These are phyloP conservation scores for Pseudogymnoascus sp. DNA, from an alignment of 2,329 filamentous ascomycete species.

Conservation along the genomic window DNA sequence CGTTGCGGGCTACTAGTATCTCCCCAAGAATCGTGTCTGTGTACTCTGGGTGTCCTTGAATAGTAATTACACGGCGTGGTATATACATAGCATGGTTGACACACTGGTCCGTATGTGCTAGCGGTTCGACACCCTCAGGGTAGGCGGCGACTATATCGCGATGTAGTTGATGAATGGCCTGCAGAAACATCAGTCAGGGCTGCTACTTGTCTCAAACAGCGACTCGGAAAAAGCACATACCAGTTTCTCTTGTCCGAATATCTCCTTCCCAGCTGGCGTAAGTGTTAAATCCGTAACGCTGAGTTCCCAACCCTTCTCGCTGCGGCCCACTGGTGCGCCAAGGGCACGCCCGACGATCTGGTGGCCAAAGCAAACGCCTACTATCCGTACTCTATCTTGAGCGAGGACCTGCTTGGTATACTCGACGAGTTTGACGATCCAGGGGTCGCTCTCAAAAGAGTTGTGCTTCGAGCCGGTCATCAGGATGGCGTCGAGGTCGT, in stretches of 20 bases:
- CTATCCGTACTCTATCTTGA: conserved; percentile 55
- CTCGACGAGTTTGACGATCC: conserved; percentile 67
- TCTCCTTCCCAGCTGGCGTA: conserved; percentile 57
- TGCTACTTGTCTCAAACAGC: neutral
- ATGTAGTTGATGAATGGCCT: conserved; percentile 81
- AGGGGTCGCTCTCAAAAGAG: conserved; percentile 63
- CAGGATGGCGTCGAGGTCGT: conserved; percentile 71
- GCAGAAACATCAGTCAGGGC: neutral
- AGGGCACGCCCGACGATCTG: conserved; percentile 72
- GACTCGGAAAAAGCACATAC: conserved; percentile 29
- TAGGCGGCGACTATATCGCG: conserved; percentile 62
- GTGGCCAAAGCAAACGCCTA: conserved; percentile 82
- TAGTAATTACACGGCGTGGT: conserved; percentile 56
- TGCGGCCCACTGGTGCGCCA: conserved; percentile 57
- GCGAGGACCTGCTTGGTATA: conserved; percentile 53
- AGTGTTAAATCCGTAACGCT: conserved; percentile 62
- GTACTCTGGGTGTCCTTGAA: conserved; percentile 86
- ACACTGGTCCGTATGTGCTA: conserved; percentile 60
- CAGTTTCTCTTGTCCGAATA: conserved; percentile 59
- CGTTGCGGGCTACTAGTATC: conserved; percentile 55
- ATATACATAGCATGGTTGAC: conserved; percentile 72
- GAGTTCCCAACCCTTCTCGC: conserved; percentile 70
- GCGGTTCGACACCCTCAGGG: conserved; percentile 50
- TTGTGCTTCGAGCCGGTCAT: conserved; percentile 70
- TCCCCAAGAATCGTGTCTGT: conserved; percentile 61